Evolutionary conservation across 768 basidiomycete genomes (phyloP).

Genomic region (Suillus discolor): DNA sequence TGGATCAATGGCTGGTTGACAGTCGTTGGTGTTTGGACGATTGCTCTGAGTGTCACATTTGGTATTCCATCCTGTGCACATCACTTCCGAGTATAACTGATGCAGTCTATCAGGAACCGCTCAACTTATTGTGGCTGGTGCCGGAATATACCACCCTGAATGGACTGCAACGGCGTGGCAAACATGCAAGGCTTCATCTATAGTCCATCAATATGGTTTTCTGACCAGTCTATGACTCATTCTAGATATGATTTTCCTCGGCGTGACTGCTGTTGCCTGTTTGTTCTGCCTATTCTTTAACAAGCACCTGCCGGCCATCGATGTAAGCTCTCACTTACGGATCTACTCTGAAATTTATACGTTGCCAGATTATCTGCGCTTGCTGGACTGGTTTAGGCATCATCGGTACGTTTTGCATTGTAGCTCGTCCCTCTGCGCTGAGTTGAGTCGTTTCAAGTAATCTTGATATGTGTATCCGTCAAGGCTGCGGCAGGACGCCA

Average conservation of each 20-base stretch:
- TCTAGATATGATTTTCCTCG: conserved; percentile 59
- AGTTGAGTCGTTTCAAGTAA: conserved; percentile 41
- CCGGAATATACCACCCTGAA: conserved; percentile 56
- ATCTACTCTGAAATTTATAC: conserved; percentile 8
- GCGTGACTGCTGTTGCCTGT: conserved; percentile 49
- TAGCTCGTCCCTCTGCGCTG: not conserved
- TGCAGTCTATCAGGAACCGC: conserved; percentile 47
- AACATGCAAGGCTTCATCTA: conserved; percentile 43
- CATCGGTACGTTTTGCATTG: conserved; percentile 37
- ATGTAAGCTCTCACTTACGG: conserved; percentile 35
- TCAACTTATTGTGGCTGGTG: conserved; percentile 62
- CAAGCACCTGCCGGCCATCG: conserved; percentile 48
- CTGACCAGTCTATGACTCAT: conserved; percentile 9
- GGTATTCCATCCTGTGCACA: conserved; percentile 28
- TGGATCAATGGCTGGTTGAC: conserved; percentile 76
- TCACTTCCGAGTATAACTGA: not conserved
- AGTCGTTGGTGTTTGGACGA: conserved; percentile 70
- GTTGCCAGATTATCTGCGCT: conserved; percentile 52
- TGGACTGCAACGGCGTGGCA: conserved; percentile 64
- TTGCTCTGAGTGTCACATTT: conserved; percentile 66
- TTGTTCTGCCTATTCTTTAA: conserved; percentile 61
- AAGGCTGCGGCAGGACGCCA: conserved; percentile 60
- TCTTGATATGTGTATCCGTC: conserved; percentile 55
- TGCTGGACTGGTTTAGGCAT: conserved; percentile 67
- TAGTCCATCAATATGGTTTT: not conserved